Evolutionary conservation across 2,329 filamentous ascomycete genomes (phyloP).

Genomic region (Fusarium guadeloupense): DNA sequence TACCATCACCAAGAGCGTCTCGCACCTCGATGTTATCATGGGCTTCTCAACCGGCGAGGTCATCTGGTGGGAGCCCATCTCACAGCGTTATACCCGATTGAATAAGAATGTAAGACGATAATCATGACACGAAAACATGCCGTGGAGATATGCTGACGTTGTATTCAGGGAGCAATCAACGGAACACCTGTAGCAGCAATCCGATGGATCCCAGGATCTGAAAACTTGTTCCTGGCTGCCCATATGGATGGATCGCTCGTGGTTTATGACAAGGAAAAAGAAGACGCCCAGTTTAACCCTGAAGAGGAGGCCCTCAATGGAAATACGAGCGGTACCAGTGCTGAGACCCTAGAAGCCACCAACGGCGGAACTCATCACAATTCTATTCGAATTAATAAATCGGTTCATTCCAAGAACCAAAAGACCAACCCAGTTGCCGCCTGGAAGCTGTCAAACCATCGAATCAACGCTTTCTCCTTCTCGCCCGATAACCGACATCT

Average conservation of each 20-base stretch:
- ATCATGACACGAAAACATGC: not conserved
- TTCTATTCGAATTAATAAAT: conserved; percentile 81
- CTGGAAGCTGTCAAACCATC: conserved; percentile 92
- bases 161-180: conserved; percentile 81
- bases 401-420: conserved; percentile 91
- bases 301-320: conserved; percentile 70
- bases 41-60: conserved; percentile 97
- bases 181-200: conserved; percentile 86
- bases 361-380: conserved; percentile 50
- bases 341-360: conserved; percentile 49
- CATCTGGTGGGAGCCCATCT: conserved; percentile 98
- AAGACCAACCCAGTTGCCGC: conserved; percentile 91
- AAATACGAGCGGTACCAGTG: conserved; percentile 51
- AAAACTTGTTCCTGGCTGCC: conserved; percentile 89
- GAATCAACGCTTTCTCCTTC: conserved; percentile 90
- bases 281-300: conserved; percentile 80
- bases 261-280: conserved; percentile 97
- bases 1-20: conserved; percentile 76
- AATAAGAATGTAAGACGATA: conserved; percentile 82
- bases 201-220: conserved; percentile 91
- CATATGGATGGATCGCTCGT: conserved; percentile 92
- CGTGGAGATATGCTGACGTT: conserved; percentile 16
- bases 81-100: conserved; percentile 91
- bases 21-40: conserved; percentile 90
- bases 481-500: conserved; percentile 89